phyloP scores from a whole-genome alignment of 176 grass and related monocot genomes.

The Hsuehochloa calcarea region DNA sequence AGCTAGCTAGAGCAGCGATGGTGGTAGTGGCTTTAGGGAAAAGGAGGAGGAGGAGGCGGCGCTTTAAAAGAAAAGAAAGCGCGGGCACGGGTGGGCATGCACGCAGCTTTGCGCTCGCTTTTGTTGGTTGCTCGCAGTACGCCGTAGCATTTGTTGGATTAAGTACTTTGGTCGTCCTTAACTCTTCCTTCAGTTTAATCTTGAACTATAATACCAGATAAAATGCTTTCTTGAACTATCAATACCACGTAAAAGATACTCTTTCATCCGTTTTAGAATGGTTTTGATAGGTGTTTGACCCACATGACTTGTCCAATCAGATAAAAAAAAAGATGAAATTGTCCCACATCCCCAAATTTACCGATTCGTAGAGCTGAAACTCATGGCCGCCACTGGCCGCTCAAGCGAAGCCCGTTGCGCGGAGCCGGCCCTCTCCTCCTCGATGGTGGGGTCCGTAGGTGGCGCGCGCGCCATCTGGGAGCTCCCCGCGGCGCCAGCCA shows the following conservation, averaged over 20 bases:
- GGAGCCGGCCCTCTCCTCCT: background rate
- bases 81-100: background rate
- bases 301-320: no score
- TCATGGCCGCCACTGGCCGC: background rate
- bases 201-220: no score
- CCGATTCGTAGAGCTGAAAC: no score
- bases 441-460: slow-evolving; percentile 18
- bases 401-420: background rate
- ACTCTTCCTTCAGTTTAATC: no score
- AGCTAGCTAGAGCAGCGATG: background rate
- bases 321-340: no score
- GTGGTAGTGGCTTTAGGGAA: slow-evolving; percentile 1
- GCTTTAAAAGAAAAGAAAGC: slow-evolving; percentile 58
- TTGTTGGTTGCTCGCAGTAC: background rate
- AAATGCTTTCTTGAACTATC: no score
- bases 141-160: background rate
- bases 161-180: no score
- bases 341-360: no score
- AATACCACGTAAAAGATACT: no score
- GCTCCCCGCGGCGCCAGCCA: slow-evolving; percentile 48
- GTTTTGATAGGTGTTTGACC: no score
- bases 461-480: slow-evolving; percentile 57
- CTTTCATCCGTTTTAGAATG: no score
- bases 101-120: slow-evolving; percentile 15
- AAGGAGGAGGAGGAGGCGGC: background rate